phyloP scores from a whole-genome alignment of 2,329 filamentous ascomycete genomes.

The Nemania sp. region DNA sequence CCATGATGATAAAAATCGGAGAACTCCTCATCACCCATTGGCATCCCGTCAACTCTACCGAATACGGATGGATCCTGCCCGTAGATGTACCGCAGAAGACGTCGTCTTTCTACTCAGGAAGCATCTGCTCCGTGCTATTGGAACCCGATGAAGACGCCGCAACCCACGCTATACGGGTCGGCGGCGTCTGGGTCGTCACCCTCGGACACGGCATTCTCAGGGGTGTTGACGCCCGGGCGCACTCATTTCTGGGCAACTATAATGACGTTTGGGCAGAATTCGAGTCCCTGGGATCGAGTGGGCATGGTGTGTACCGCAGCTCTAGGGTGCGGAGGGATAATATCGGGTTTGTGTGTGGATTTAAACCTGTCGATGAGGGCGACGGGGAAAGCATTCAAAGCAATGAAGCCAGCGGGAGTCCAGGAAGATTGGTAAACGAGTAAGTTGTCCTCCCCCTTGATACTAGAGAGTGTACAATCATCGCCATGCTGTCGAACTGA shows the following conservation, averaged over 20 bases:
- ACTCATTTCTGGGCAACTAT: constrained; percentile 57
- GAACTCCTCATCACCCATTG: constrained; percentile 59
- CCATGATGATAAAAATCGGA: constrained; percentile 50
- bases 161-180: constrained; percentile 55
- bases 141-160: constrained; percentile 47
- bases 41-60: constrained; percentile 55
- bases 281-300: constrained; percentile 46
- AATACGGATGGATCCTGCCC: constrained; percentile 52
- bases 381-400: background rate
- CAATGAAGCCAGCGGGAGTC: no score
- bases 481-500: no score
- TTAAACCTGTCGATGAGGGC: background rate
- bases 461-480: no score
- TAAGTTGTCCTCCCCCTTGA: no score
- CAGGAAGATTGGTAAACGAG: no score
- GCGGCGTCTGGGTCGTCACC: constrained; percentile 57
- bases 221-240: constrained; percentile 49
- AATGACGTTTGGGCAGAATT: constrained; percentile 35
- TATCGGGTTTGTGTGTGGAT: constrained; percentile 16
- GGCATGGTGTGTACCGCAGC: constrained; percentile 27
- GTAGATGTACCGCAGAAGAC: constrained; percentile 39
- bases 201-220: constrained; percentile 59
- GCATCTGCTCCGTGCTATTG: constrained; percentile 61
- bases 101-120: constrained; percentile 50
- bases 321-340: constrained; percentile 7